Evolutionary conservation across 1,139 yeast genomes (phyloP), one percentile per base, ranked within the genome.

Genomic region (Geotrichum macrosporum): DNA sequence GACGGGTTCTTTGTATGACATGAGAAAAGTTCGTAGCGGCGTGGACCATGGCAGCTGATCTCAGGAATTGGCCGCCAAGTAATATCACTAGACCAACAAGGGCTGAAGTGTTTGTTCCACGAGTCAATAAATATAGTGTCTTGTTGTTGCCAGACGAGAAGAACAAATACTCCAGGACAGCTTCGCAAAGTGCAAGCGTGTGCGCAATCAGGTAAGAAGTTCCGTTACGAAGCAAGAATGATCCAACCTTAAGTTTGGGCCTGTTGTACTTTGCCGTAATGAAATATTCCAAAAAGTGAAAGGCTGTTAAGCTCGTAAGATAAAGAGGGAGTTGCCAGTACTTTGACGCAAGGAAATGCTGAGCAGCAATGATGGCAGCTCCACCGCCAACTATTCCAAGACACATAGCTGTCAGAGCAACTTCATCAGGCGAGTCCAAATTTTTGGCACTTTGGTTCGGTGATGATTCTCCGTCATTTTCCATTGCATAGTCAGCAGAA

Each of bases 11-110:
- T 47, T 81, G 88, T 2, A 94, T 75, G 39, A 80, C 68, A 65
- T 94, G 98, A 47, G 87, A 84, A 66, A 92, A 94, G n/a, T 94
- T 85, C 47, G 76, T 75, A 1, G 86, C 83, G 0, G 97, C 96
- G 0, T 92, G 84, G 53, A 76, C 73, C 97, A 92, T 92, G 3
- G 96, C 92, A 38, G 72, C 48, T 0, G 92, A 74, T 44, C 98
- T 73, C 3, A 77, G 60, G 0, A 60, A 13, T 59, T 92, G 98
- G 1, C 97, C 96, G 1, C 65, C 39, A 0, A 77, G 20, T 0
- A 78, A 61, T 4, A 81, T 27, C 0, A 57, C 20, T 0, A 81
- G 46, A 0, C 95, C 96, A 2, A 70, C 0, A 0, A 52, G 8
- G 16, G 68, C 38, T 3, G 45, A 34, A 16, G 29, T 10, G 3